phyloP scores from a whole-genome alignment of 345 rosid species.

The Orychophragmus violaceus region DNA sequence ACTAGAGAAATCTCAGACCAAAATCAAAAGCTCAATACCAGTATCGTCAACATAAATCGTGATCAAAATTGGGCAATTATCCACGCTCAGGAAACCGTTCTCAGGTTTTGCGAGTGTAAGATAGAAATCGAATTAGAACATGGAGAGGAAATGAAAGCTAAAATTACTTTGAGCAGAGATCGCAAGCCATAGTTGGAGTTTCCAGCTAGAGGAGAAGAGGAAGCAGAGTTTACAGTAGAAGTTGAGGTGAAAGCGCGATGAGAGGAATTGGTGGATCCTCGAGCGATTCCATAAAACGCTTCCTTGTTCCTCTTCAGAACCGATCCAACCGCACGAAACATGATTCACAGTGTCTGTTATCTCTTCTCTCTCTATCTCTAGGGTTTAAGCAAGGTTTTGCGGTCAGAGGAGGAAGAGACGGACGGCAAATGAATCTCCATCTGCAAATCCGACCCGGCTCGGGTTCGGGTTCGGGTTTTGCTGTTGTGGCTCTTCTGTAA shows the following conservation, averaged over 20 bases:
- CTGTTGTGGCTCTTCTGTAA: conserved; percentile 14
- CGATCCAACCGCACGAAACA: conserved; percentile 50
- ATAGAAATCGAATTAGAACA: background rate
- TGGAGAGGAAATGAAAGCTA: background rate
- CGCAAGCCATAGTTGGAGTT: conserved; percentile 36
- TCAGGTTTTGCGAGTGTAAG: background rate
- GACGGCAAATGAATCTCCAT: background rate
- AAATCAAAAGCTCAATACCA: background rate
- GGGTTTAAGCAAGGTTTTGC: conserved; percentile 33
- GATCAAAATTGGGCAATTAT: background rate
- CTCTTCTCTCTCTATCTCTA: background rate
- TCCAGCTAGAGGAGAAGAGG: conserved; percentile 32
- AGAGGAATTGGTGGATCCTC: conserved; percentile 28
- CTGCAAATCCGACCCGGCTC: conserved; percentile 18
- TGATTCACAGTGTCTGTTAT: background rate
- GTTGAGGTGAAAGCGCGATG: conserved; percentile 29
- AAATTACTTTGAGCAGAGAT: conserved; percentile 41
- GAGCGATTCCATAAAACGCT: conserved; percentile 19
- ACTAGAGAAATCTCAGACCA: background rate
- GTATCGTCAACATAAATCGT: background rate
- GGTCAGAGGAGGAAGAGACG: background rate
- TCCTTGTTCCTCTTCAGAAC: conserved; percentile 50
- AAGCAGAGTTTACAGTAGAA: conserved; percentile 27
- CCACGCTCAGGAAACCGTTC: background rate
- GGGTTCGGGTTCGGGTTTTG: conserved; percentile 22